Base-by-base conservation (phyloP, 345 rosid species). In the Eucalyptus fibrosa region DNA sequence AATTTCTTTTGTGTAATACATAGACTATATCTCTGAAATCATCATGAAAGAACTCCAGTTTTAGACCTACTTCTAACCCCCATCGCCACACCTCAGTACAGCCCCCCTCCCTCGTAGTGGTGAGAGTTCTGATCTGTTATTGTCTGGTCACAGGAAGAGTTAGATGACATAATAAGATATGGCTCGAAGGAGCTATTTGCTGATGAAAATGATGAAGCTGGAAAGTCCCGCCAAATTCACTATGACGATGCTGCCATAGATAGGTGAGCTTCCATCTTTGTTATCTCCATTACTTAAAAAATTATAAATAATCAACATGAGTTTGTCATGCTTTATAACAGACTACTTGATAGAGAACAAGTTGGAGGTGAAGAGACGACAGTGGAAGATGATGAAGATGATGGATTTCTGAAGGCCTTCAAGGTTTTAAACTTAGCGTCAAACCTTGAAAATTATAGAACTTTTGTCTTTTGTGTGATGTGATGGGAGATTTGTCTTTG, bases 151-250 rank as follows among this genome's bases (percentile, higher is more conserved):
- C 92, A 98, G 99, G 99, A 98, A 93, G 99, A 98, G 92, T 91
- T 98, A 85, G 99, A 98, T 94, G 99, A 98, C 93, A 98, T 97
- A 88, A 96, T 98, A 91, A 95, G 99, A 91, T 97, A 97, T 92
- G 99, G 99, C 89, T 98, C 99, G 83, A 97, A 96, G 94, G 99
- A 98, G 91, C 94, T 98, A 87, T 98, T 98, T 94, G 97, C 97
- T 81, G 98, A 97, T 89, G 99, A 98, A 93, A 97, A 95, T 87
- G 99, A 98, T 87, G 99, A 97, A 93, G 97, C 96, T 56, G 96
- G 97, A 88, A 98, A 97, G 93, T 97, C 98, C 44, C 97, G 99
- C 47, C 98, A 97, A 94, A 98, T 98, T 90, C 99, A 96, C 92
- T 98, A 98, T 69, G 99, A 98, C 89, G 99, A 93, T 90, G 93